Base-by-base conservation (phyloP, 2,329 filamentous ascomycete species). In the Alternaria atra region DNA sequence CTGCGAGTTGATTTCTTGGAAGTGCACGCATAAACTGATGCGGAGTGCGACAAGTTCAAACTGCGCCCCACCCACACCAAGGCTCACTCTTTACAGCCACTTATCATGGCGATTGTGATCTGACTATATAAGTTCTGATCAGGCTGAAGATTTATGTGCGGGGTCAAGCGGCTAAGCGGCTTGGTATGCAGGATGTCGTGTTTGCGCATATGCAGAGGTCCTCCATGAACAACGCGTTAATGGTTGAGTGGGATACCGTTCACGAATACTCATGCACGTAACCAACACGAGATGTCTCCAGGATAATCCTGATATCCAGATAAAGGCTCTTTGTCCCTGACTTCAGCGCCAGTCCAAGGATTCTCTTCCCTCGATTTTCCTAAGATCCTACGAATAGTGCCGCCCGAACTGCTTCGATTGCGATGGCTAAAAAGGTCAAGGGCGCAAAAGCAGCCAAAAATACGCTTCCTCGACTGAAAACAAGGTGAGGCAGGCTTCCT, bases 171-270 rank as follows among this genome's bases (percentile, higher is more conserved):
- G 29, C 29, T 39, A 51, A 35, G 46, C 23, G 54, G 46, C 46
- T 9, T 51, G 39, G 46, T 44, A 30, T 56, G 37, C 44, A 57
- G 37, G 29, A 12, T 57, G 54, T 51, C 46, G 54, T 57, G 37
- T 51, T 57, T 42, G 37, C 29, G 46, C 46, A 57, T 57, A 44
- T 51, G 46, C 46, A 57, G 46, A 51, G 13, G 27, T 35, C 37
- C 44, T 51, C 15, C 37, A 39, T 30, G 13, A 57, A 44, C 37
- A 57, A 35, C 35, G 44, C 23, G 20, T 44, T 9, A 39, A 39
- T 57, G 46, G 13, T 20, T 57, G 46, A 29, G n/a, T 51, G 20
- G 30, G 29, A 51, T 35, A 9, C 15, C 20, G 10, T 37, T 51
- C 4, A 9, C 23, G 10, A 44, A 30, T 5, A 9, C 4, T 35